Evolutionary conservation across 176 grass and related monocot species (phyloP).

Genomic region (Aegilops speltoides): DNA sequence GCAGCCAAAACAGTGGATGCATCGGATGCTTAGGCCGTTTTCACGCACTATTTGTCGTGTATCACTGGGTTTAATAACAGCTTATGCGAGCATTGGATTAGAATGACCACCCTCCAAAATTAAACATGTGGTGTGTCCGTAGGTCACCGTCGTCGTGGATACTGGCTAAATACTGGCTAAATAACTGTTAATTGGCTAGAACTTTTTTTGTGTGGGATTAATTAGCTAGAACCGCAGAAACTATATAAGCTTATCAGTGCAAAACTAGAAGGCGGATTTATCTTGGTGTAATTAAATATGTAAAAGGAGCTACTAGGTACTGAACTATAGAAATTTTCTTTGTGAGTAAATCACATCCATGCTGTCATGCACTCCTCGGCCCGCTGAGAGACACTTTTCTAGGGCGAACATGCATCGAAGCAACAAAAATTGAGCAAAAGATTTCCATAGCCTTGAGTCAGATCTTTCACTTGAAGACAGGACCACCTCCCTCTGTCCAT

Average conservation of each 20-base stretch:
- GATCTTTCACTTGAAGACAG: not conserved
- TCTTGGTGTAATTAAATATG: too few species aligned
- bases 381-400: not conserved
- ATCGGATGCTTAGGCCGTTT: slow-evolving; percentile 42
- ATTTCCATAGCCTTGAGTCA: not conserved
- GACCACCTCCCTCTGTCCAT: not conserved
- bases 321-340: not conserved
- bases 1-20: not conserved
- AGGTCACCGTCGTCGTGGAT: not conserved
- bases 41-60: slow-evolving; percentile 32
- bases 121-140: not conserved
- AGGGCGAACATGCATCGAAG: not conserved
- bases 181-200: too few species aligned
- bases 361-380: not conserved
- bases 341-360: not conserved
- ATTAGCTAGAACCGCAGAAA: too few species aligned
- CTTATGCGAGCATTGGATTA: not conserved
- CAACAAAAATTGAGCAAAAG: not conserved
- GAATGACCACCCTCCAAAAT: not conserved
- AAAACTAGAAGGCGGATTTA: not conserved
- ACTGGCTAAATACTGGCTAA: too few species aligned
- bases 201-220: too few species aligned
- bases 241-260: not conserved
- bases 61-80: slow-evolving; percentile 14
- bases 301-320: too few species aligned